Evolutionary conservation across 441 rosid species (phyloP).

Genomic region (Eugenia klotzschiana): DNA sequence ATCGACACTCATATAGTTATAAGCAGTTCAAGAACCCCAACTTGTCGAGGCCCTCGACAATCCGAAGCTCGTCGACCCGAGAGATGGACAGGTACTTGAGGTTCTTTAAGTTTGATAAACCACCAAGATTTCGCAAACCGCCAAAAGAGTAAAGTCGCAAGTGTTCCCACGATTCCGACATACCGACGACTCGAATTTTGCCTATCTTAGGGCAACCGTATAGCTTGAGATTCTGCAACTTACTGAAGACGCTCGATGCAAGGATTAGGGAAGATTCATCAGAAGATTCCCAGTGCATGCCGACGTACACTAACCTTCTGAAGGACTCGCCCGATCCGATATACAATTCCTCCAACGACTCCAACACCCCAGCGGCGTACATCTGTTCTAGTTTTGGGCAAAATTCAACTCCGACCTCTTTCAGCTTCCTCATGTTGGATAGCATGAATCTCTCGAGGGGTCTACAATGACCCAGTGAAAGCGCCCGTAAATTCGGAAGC

Average conservation of each 20-base stretch:
- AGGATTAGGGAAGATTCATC: neutral
- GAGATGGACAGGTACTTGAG: fast-evolving
- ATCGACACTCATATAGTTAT: fast-evolving
- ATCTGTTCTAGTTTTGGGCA: neutral
- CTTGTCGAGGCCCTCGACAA: neutral
- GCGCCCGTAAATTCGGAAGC: neutral
- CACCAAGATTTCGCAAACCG: neutral
- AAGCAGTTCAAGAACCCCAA: neutral
- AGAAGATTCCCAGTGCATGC: neutral
- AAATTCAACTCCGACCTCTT: fast-evolving
- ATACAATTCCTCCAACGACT: fast-evolving
- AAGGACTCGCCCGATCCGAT: fast-evolving
- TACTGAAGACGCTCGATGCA: neutral
- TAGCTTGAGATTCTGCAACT: fast-evolving
- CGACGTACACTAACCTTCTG: neutral
- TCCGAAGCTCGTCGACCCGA: fast-evolving
- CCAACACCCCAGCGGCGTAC: neutral
- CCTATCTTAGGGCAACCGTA: fast-evolving
- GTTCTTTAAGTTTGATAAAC: neutral
- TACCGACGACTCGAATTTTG: neutral
- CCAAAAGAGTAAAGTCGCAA: fast-evolving
- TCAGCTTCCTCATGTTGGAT: neutral
- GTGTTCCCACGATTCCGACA: neutral
- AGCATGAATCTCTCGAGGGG: neutral
- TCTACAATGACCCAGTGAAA: fast-evolving